These are phyloP conservation scores for Thelephora aurantiotincta DNA, from an alignment of 768 basidiomycete species.

Conservation along the genomic window DNA sequence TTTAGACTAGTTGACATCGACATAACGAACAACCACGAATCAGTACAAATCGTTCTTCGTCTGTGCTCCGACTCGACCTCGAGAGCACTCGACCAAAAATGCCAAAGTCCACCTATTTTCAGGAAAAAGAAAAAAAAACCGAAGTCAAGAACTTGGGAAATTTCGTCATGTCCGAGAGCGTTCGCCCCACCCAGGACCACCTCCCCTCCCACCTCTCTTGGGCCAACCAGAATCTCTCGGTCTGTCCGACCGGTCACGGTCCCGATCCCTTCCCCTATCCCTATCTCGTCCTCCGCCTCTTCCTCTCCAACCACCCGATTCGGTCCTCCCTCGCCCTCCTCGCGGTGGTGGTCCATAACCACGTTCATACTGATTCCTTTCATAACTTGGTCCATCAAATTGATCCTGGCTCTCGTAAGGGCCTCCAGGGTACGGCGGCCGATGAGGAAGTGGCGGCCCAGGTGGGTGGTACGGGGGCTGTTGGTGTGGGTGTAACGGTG, in stretches of 20 bases:
- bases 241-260: conserved; percentile 17
- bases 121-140: too few relatives aligned
- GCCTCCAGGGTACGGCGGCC: conserved; percentile 13
- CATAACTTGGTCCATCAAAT: conserved; percentile 8
- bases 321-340: conserved; percentile 7
- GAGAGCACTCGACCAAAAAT: too few relatives aligned
- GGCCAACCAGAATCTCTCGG: conserved; percentile 50
- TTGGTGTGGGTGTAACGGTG: conserved; percentile 9
- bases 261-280: conserved; percentile 16
- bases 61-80: too few relatives aligned
- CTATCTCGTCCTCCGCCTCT: conserved; percentile 20
- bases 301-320: conserved; percentile 16
- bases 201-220: conserved; percentile 20
- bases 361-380: conserved; percentile 17
- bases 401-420: conserved; percentile 12
- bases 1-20: too few relatives aligned
- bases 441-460: conserved; percentile 11
- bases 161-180: too few relatives aligned
- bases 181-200: conserved; percentile 2
- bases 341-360: conserved; percentile 4
- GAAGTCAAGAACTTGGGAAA: too few relatives aligned
- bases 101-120: too few relatives aligned
- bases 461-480: conserved; percentile 5
- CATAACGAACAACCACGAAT: too few relatives aligned
- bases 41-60: too few relatives aligned